A percentile compares a stretch with the other conserved stretches of the same genome.
These are phyloP conservation scores for Pythium monospermum DNA, from an alignment of 352 stramenopile genomes.

Conservation along the genomic window DNA sequence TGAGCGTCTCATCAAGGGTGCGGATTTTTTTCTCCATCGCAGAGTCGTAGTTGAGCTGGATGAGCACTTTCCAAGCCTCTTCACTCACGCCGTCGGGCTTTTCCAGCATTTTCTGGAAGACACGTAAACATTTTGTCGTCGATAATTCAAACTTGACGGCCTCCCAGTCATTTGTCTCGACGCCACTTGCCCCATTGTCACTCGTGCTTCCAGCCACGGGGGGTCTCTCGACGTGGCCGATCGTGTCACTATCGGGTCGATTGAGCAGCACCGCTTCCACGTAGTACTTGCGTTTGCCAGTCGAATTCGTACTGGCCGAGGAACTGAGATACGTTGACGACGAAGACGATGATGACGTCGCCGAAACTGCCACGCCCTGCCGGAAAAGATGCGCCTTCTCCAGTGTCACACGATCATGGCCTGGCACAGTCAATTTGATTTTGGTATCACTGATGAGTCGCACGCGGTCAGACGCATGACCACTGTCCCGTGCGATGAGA, in stretches of 20 bases:
- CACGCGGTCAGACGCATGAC: constrained; percentile 26
- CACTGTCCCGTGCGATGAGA: constrained; percentile 28
- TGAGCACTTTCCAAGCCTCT: constrained; percentile 60
- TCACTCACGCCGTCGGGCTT: constrained; percentile 46
- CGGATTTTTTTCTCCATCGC: constrained; percentile 69
- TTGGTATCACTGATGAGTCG: constrained; percentile 34
- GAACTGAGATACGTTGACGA: not conserved
- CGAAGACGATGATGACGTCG: not conserved
- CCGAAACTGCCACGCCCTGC: not conserved
- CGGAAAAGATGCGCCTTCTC: constrained; percentile 29
- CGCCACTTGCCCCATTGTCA: constrained; percentile 12
- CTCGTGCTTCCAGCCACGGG: not conserved
- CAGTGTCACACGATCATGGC: constrained; percentile 28
- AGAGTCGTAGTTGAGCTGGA: constrained; percentile 54
- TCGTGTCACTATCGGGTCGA: constrained; percentile 31
- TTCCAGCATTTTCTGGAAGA: constrained; percentile 50
- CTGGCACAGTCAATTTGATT: constrained; percentile 28
- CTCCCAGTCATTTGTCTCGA: constrained; percentile 58
- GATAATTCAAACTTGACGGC: constrained; percentile 62
- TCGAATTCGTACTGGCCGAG: constrained; percentile 18
- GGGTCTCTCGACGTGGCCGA: constrained; percentile 23
- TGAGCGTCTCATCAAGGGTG: constrained; percentile 54
- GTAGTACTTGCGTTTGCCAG: constrained; percentile 29
- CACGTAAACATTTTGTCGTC: constrained; percentile 16
- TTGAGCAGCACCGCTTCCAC: constrained; percentile 32